Evolutionary conservation across 169 alveolate genomes (phyloP).

Genomic region (Plasmodium coatneyi): DNA sequence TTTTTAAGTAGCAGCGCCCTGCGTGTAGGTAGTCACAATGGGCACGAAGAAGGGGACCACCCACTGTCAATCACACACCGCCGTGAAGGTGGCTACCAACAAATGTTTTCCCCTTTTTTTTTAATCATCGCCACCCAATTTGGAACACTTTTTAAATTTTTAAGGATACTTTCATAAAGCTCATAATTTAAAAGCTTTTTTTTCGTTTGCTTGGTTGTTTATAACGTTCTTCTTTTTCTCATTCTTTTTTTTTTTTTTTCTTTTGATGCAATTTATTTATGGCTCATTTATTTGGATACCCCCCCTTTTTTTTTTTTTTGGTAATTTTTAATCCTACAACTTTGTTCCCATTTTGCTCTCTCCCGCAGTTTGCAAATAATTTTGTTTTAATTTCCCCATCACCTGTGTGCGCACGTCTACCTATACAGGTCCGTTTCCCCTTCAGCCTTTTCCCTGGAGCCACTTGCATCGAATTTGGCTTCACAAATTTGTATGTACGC

Average conservation of each 20-base stretch:
- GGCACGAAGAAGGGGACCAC: background rate
- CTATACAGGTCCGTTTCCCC: background rate
- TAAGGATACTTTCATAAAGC: background rate
- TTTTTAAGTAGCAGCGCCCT: constrained; percentile 18
- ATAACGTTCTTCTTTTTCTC: background rate
- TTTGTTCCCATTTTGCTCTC: background rate
- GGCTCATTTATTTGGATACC: background rate
- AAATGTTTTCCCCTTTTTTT: background rate
- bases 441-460: background rate
- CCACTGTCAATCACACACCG: background rate
- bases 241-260: background rate
- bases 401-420: background rate
- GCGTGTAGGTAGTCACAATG: background rate
- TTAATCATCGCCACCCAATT: background rate
- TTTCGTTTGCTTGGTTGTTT: background rate
- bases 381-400: background rate
- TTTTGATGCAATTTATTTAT: background rate
- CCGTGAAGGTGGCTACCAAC: background rate
- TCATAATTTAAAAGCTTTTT: background rate
- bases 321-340: background rate
- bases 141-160: background rate
- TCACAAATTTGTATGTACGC: background rate
- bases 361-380: background rate
- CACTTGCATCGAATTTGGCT: background rate
- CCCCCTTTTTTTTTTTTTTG: background rate